Evolutionary conservation across 2,329 filamentous ascomycete genomes (phyloP).

Genomic region (Fusarium aywerte): DNA sequence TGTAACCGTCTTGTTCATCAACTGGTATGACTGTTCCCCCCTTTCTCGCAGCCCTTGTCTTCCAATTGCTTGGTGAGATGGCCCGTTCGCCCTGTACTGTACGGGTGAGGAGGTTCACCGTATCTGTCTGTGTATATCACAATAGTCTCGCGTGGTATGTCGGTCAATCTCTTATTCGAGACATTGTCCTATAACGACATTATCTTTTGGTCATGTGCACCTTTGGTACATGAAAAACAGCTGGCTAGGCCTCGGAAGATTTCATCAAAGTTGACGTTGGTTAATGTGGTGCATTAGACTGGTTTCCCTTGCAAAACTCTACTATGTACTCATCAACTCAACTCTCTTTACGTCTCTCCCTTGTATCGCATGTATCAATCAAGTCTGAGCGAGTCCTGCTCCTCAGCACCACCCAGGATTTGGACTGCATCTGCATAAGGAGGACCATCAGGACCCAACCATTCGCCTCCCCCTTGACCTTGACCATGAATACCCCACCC

Average conservation of each 20-base stretch:
- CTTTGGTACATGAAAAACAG: slow-evolving; percentile 16
- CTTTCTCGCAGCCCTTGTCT: slow-evolving; percentile 37
- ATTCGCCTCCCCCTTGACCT: slow-evolving; percentile 40
- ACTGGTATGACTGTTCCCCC: slow-evolving; percentile 34
- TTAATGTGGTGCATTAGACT: slow-evolving; percentile 33
- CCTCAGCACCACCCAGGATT: slow-evolving; percentile 7
- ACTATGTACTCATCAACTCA: slow-evolving; percentile 2
- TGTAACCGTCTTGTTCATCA: slow-evolving; percentile 29
- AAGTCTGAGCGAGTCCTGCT: slow-evolving; percentile 17
- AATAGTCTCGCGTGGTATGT: slow-evolving; percentile 34
- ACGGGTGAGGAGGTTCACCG: slow-evolving; percentile 22
- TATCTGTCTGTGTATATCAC: slow-evolving; percentile 35
- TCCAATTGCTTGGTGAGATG: slow-evolving; percentile 30
- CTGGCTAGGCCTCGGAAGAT: slow-evolving; percentile 22
- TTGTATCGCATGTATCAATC: slow-evolving; percentile 32
- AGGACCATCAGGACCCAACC: slow-evolving; percentile 27
- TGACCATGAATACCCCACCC: slow-evolving; percentile 28
- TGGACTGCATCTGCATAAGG: slow-evolving; percentile 11
- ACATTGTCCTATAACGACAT: slow-evolving; percentile 33
- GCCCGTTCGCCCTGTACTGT: slow-evolving; percentile 40
- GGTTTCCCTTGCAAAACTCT: slow-evolving; percentile 27
- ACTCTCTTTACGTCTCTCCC: slow-evolving; percentile 9
- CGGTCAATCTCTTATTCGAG: slow-evolving; percentile 36
- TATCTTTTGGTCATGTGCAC: slow-evolving; percentile 31
- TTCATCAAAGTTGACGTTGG: slow-evolving; percentile 26